Evolutionary conservation across 345 rosid species (phyloP), one percentile per base, ranked within the genome.

Genomic region (Citrus mangshanensis): DNA sequence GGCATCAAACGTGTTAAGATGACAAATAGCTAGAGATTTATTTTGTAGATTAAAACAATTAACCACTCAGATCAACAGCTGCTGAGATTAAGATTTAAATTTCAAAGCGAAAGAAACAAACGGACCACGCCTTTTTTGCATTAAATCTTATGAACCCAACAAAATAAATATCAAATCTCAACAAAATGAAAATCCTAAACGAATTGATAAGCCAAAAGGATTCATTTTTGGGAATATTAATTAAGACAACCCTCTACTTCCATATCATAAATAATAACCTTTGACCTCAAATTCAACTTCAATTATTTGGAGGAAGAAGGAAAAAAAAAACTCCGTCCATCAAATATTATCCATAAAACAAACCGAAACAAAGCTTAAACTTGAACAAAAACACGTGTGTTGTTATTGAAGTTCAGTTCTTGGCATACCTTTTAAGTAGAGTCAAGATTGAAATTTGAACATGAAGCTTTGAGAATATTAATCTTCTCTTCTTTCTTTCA

Each of bases 281-380:
- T 66, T 66, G 73, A 67, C 72, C 51, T 76, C 79, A 76, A 75
- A 30, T 49, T 63, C 7, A 75, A 75, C 60, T 75, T 10, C 49
- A 42, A 42, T 12, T 42, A 42, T 42, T 2, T 0, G 3, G 13
- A 30, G 28, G 2, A 0, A 30, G 0, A 30, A 30, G 9, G 42
- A 63, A 14, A 63, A 1, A 74, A 12, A 63, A 14, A 63, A 1
- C 5, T 4, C 12, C 60, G 7, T 25, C 55, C 55, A 60, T n/a
- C 35, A 3, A 0, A 46, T 46, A 46, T 3, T 13, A 46, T 12
- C 2, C 13, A 5, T 21, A 10, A 40, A 60, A 65, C 22, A 19
- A 62, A 62, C 5, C 22, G 9, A 4, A 9, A 28, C 10, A 12
- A 63, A 62, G 19, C 4, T 5, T 42, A 27, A 7, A 32, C 22